Conservation (phyloP, 495 filamentous ascomycete genomes). For the Penicillium paxilli region DNA sequence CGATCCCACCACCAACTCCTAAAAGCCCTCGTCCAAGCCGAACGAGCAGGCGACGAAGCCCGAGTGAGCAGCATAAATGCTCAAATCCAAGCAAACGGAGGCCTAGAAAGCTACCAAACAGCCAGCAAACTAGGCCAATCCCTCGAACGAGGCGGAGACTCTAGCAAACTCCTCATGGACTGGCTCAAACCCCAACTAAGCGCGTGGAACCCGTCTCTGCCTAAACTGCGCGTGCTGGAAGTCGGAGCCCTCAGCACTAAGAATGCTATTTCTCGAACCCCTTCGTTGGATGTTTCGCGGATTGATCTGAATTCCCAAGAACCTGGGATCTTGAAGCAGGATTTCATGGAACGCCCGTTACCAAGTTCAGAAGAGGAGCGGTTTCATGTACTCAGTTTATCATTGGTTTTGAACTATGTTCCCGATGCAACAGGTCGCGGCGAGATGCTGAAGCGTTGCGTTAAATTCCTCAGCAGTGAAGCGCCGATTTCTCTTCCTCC, state of each 20-base stretch:
- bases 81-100: conserved; percentile 68
- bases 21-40: conserved; percentile 71
- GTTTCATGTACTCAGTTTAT: conserved; percentile 92
- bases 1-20: conserved; percentile 80
- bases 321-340: conserved; percentile 76
- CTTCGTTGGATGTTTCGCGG: conserved; percentile 69
- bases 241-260: conserved; percentile 83
- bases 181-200: conserved; percentile 65
- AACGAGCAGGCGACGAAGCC: conserved; percentile 58
- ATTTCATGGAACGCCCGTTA: conserved; percentile 89
- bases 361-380: conserved; percentile 58
- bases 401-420: conserved; percentile 93
- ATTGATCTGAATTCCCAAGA: conserved; percentile 92
- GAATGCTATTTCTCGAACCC: conserved; percentile 78
- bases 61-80: conserved; percentile 56
- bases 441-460: conserved; percentile 77
- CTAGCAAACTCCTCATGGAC: conserved; percentile 78
- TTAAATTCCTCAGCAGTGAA: conserved; percentile 48
- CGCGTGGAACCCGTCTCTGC: conserved; percentile 19
- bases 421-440: conserved; percentile 72
- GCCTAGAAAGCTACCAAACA: conserved; percentile 79
- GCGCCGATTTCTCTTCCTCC: conserved; percentile 53
- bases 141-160: conserved; percentile 83
- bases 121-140: conserved; percentile 89
- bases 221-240: conserved; percentile 70